Percentiles rank a stretch among this genome's conserved stretches.
Evolutionary conservation across 305 asterid species (phyloP).

Genomic region (Solanum hybrid): DNA sequence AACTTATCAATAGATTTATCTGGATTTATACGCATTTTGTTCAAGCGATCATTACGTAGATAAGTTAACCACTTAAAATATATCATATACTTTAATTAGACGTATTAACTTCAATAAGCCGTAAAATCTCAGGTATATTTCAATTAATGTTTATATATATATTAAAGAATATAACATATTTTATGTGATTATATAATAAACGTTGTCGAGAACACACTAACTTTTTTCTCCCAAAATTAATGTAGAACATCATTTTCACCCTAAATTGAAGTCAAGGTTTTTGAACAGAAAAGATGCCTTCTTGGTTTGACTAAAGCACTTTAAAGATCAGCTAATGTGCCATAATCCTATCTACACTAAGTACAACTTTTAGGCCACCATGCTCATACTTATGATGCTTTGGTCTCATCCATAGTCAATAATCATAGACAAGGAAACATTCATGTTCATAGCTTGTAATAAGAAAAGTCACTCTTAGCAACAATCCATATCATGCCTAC

Average conservation of each 20-base stretch:
- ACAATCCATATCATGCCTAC: too few species aligned
- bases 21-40: not conserved
- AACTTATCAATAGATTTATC: not conserved
- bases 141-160: too few species aligned
- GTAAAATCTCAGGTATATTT: fast-evolving
- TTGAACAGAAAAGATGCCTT: not conserved
- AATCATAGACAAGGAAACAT: too few species aligned
- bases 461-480: too few species aligned
- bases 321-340: not conserved
- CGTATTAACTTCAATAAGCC: not conserved
- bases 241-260: not conserved
- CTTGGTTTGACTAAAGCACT: not conserved
- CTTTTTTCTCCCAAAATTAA: not conserved
- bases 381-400: too few species aligned
- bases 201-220: not conserved
- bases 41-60: not conserved
- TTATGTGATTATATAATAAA: not conserved
- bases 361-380: too few species aligned
- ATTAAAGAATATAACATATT: too few species aligned
- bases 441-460: too few species aligned
- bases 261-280: not conserved
- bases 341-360: too few species aligned
- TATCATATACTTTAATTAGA: not conserved
- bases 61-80: not conserved
- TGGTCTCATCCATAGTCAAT: too few species aligned